Evolutionary conservation across 2,329 filamentous ascomycete genomes (phyloP), one percentile per base, ranked within the genome.

Genomic region (Aspergillus candidus): DNA sequence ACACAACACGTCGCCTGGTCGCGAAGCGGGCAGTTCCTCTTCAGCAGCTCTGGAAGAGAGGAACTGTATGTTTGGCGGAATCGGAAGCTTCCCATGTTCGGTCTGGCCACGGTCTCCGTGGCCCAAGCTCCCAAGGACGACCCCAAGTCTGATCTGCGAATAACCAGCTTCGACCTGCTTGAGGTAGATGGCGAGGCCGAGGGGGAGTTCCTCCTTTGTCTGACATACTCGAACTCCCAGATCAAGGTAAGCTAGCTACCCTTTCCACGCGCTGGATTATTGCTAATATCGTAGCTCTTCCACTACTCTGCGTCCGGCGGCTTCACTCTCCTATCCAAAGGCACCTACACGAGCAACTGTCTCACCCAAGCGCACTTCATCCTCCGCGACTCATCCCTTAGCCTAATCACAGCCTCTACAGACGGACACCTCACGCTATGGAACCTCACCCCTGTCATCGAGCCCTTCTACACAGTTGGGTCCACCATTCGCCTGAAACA

Each of bases 11-110:
- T 95, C 1, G 77, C 77, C 47, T 97, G 88, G 87, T 80, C 85
- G 2, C 61, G 64, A 0, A 75, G 79, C 37, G 78, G 83, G 2
- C 64, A 72, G 1, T 85, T 84, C 54, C 77, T 98, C 2, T 86
- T 97, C 61, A 95, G 87, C 52, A 90, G 88, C 56, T 88, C 80
- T 5, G 93, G 90, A 0, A 83, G 82, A 48, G 91, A 96, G 62
- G 91, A 98, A 65, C 84, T 97, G 51, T 91, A 84, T 55, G 77
- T 90, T 10, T 98, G 93, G 91, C 76, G 79, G 33, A 65, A 91
- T 30, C 72, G 71, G 37, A 58, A 60, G 10, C 62, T 86, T 6
- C 72, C 80, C 18, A 70, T 73, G 2, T 67, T 78, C 44, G 71
- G 69, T 3, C 55, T 80, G 8, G 76, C 79, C 0, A 68, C 77